phyloP scores from a whole-genome alignment of 1,284 basidiomycete species.

The Lentinula novae-zelandiae region DNA sequence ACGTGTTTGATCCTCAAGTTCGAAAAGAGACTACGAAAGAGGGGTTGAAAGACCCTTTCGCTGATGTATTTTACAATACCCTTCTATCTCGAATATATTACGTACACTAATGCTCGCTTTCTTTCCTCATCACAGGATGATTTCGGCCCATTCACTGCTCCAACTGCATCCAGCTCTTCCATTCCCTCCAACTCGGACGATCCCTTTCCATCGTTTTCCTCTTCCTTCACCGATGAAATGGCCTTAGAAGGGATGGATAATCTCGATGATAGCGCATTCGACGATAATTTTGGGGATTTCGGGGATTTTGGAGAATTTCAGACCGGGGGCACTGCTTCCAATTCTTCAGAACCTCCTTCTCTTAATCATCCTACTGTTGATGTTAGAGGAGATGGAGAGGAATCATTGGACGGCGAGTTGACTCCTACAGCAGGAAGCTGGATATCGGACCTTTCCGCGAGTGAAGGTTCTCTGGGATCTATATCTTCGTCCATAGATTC shows the following conservation, averaged over 20 bases:
- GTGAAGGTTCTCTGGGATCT: slow-evolving; percentile 2
- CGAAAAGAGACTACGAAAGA: neutral
- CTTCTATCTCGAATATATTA: slow-evolving; percentile 3
- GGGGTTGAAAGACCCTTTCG: slow-evolving; percentile 51
- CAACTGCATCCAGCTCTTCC: slow-evolving; percentile 45
- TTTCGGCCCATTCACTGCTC: slow-evolving; percentile 64
- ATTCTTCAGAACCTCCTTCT: neutral
- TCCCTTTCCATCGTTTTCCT: slow-evolving; percentile 56
- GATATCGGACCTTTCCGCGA: slow-evolving; percentile 30
- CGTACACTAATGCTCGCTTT: slow-evolving; percentile 7
- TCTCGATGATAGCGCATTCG: slow-evolving; percentile 48
- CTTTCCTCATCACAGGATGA: slow-evolving; percentile 41
- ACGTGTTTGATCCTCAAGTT: slow-evolving; percentile 46
- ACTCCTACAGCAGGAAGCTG: slow-evolving; percentile 67
- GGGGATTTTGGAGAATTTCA: slow-evolving; percentile 83
- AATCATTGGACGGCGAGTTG: slow-evolving; percentile 43
- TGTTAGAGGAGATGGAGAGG: neutral
- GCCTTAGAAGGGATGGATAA: neutral
- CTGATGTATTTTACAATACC: slow-evolving; percentile 38
- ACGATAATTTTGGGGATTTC: slow-evolving; percentile 67
- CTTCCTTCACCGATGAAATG: slow-evolving; percentile 53
- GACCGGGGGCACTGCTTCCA: slow-evolving; percentile 29
- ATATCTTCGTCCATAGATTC: slow-evolving; percentile 5
- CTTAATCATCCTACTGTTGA: neutral
- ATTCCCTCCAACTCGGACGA: slow-evolving; percentile 41